Evolutionary conservation across 108 stramenopile genomes (phyloP).

Genomic region (Skeletonema potamos): DNA sequence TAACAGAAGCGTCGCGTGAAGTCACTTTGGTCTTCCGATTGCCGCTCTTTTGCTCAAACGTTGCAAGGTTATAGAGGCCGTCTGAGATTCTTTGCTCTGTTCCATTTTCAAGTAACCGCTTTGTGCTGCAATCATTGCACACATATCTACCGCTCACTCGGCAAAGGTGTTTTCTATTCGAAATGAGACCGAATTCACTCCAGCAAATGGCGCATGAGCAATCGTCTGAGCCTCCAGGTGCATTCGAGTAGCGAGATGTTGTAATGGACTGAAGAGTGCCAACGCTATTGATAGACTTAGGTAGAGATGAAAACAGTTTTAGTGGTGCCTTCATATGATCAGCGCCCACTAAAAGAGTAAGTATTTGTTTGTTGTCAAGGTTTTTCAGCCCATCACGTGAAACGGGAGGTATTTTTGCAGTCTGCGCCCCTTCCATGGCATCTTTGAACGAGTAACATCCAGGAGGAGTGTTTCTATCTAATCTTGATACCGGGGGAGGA

Average conservation of each 20-base stretch:
- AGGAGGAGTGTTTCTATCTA: conserved; percentile 34
- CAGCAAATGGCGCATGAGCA: conserved; percentile 85
- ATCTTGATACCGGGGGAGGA: conserved; percentile 49
- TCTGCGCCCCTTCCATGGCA: background rate
- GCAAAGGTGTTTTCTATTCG: conserved; percentile 77
- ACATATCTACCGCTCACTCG: conserved; percentile 64
- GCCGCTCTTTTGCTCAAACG: conserved; percentile 22
- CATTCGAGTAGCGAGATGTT: conserved; percentile 48
- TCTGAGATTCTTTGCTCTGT: conserved; percentile 70
- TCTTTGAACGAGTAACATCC: conserved; percentile 23
- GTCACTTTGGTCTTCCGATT: background rate
- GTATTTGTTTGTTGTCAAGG: conserved; percentile 44
- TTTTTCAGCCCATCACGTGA: conserved; percentile 49
- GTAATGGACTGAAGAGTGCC: conserved; percentile 28
- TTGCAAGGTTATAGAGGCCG: conserved; percentile 72
- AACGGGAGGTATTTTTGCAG: background rate
- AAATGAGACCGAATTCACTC: conserved; percentile 73
- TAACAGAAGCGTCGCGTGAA: background rate
- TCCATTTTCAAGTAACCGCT: conserved; percentile 55
- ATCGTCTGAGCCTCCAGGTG: conserved; percentile 71
- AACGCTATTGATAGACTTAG: conserved; percentile 6
- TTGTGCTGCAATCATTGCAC: conserved; percentile 84
- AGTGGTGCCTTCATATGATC: conserved; percentile 31
- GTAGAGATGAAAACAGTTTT: conserved; percentile 32
- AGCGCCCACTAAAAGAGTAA: conserved; percentile 57